A percentile compares a stretch with the other conserved stretches of the same genome.
Conservation (phyloP, 306 rosid genomes). For the Pterocarpus macrocarpus region DNA sequence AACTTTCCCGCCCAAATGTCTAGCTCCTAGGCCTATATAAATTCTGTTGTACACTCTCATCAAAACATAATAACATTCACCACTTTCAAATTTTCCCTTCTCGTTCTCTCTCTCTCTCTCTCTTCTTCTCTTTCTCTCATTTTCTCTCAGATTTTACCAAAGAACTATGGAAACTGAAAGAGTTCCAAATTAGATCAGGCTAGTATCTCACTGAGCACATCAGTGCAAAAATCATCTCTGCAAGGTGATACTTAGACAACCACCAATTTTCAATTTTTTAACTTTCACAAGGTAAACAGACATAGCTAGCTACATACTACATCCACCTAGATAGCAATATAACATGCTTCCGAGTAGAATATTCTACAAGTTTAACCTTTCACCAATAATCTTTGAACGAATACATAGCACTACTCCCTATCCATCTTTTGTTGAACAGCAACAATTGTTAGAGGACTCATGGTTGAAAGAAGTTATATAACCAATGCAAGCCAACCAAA, state of each 20-base stretch:
- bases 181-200: conserved; percentile 4
- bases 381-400: neutral
- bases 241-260: neutral
- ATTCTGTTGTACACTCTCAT: too few relatives aligned
- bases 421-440: neutral
- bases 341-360: neutral
- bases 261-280: neutral
- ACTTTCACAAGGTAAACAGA: neutral
- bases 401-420: conserved; percentile 8
- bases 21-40: too few relatives aligned
- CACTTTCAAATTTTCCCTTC: too few relatives aligned
- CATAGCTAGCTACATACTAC: neutral
- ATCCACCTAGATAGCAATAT: conserved; percentile 2
- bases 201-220: neutral
- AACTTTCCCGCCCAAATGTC: too few relatives aligned
- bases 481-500: too few relatives aligned
- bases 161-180: neutral
- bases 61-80: too few relatives aligned
- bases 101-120: too few relatives aligned
- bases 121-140: too few relatives aligned
- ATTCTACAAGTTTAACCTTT: conserved; percentile 12
- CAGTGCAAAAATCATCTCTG: neutral
- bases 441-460: too few relatives aligned
- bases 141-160: too few relatives aligned
- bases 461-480: too few relatives aligned